A percentile compares a stretch with the other conserved stretches of the same genome.
Conservation (phyloP, 306 rosid species). For the Neltuma alba region DNA sequence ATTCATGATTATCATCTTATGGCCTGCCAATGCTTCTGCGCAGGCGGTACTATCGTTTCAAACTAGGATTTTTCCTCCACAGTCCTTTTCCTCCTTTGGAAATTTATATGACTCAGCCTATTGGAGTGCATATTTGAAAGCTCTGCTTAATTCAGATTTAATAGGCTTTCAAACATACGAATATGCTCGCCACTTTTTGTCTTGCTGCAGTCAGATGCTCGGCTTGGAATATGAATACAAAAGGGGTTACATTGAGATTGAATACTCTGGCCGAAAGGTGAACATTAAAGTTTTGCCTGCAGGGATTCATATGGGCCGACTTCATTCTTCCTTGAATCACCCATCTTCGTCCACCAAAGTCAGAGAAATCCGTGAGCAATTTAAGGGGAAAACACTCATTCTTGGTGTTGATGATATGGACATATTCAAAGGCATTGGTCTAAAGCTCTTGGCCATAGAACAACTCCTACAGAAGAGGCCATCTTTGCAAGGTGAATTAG, state of each 20-base stretch:
- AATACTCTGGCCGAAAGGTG: conserved; percentile 68
- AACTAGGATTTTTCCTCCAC: conserved; percentile 70
- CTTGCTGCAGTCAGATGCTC: conserved; percentile 72
- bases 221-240: conserved; percentile 68
- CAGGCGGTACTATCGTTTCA: conserved; percentile 47
- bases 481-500: conserved; percentile 50
- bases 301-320: conserved; percentile 68
- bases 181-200: conserved; percentile 70
- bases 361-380: conserved; percentile 52
- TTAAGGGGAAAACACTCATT: conserved; percentile 56
- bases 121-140: conserved; percentile 63
- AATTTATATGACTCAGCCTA: conserved; percentile 65
- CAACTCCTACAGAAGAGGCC: conserved; percentile 59
- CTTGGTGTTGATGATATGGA: conserved; percentile 84
- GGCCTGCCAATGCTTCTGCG: conserved; percentile 70
- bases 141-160: conserved; percentile 64
- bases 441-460: conserved; percentile 71
- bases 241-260: conserved; percentile 69
- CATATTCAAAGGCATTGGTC: conserved; percentile 72
- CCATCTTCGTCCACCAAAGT: conserved; percentile 48
- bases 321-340: conserved; percentile 56
- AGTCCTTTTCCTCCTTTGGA: conserved; percentile 76
- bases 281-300: conserved; percentile 63
- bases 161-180: conserved; percentile 75
- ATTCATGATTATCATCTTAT: conserved; percentile 83